phyloP scores from a whole-genome alignment of 352 stramenopile genomes.

The Sclerospora graminicola region DNA sequence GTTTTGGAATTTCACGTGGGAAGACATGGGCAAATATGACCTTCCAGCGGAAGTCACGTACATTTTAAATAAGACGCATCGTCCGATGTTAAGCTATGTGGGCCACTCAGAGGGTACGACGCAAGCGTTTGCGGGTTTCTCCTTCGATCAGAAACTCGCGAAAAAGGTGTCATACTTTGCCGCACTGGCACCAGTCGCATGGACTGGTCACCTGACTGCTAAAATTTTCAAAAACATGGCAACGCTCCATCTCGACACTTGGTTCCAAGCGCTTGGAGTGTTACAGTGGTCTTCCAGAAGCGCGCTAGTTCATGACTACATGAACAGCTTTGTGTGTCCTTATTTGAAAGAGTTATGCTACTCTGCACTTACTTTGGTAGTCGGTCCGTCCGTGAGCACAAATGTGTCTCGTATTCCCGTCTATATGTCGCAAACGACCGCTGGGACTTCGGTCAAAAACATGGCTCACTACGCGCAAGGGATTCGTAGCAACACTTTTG shows the following conservation, averaged over 20 bases:
- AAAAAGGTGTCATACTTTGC: slow-evolving; percentile 42
- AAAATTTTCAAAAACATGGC: slow-evolving; percentile 22
- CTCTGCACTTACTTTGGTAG: slow-evolving; percentile 19
- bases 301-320: background rate
- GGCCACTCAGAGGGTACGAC: slow-evolving; percentile 42
- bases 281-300: background rate
- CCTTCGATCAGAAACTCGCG: slow-evolving; percentile 34
- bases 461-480: slow-evolving; percentile 37
- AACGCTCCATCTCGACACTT: slow-evolving; percentile 26
- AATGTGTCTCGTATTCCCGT: slow-evolving; percentile 38
- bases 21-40: slow-evolving; percentile 41
- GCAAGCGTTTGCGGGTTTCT: slow-evolving; percentile 41
- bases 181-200: slow-evolving; percentile 34
- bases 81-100: slow-evolving; percentile 28
- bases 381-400: slow-evolving; percentile 25
- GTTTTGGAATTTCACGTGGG: slow-evolving; percentile 51
- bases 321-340: background rate
- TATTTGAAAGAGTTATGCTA: background rate
- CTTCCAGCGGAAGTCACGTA: slow-evolving; percentile 39
- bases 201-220: slow-evolving; percentile 18
- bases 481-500: slow-evolving; percentile 35
- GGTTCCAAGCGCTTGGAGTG: slow-evolving; percentile 21
- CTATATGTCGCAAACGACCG: slow-evolving; percentile 40
- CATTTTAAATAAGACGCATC: slow-evolving; percentile 17
- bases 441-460: slow-evolving; percentile 48